Percentiles rank a stretch among this genome's conserved stretches.
These are phyloP conservation scores for Saccharomycopsis guyanensis DNA, from an alignment of 805 yeast genomes.

Conservation along the genomic window DNA sequence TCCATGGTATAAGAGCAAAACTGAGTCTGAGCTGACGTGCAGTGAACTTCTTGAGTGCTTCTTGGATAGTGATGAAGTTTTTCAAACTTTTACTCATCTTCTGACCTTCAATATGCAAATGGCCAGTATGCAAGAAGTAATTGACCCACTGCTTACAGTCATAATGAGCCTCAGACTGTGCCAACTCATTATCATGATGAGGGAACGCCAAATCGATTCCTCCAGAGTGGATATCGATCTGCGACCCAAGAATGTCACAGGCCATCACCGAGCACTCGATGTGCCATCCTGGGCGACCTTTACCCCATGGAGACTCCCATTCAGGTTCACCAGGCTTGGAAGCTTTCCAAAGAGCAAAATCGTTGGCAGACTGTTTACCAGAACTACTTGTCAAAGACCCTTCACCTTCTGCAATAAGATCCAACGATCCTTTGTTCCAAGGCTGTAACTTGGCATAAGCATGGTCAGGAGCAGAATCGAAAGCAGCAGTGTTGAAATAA, in stretches of 20 bases:
- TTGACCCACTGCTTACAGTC: slow-evolving; percentile 93
- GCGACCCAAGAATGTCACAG: slow-evolving; percentile 70
- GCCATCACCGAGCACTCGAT: slow-evolving; percentile 99
- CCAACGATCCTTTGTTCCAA: slow-evolving; percentile 89
- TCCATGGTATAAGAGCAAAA: slow-evolving; percentile 90
- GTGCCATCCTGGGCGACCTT: slow-evolving; percentile 99
- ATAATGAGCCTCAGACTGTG: slow-evolving; percentile 91
- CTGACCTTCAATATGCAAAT: slow-evolving; percentile 95
- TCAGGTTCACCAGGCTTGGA: slow-evolving; percentile 96
- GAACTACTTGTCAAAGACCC: slow-evolving; percentile 47
- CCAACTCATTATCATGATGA: slow-evolving; percentile 96
- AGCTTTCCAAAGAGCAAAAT: slow-evolving; percentile 95
- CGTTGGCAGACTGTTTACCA: slow-evolving; percentile 68
- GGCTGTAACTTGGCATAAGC: slow-evolving; percentile 95
- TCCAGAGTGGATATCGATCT: slow-evolving; percentile 93
- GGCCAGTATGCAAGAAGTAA: slow-evolving; percentile 95
- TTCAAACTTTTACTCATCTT: slow-evolving; percentile 95
- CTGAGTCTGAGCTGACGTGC: slow-evolving; percentile 84
- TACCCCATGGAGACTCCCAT: slow-evolving; percentile 96
- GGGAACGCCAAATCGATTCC: slow-evolving; percentile 98
- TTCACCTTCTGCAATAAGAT: slow-evolving; percentile 88
- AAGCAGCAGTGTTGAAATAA: slow-evolving; percentile 84
- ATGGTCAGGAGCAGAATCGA: slow-evolving; percentile 66
- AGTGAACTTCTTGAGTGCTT: slow-evolving; percentile 65
- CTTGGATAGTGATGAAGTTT: slow-evolving; percentile 90